phyloP scores from a whole-genome alignment of 2,329 filamentous ascomycete species.

The Rhynchosporium secalis region DNA sequence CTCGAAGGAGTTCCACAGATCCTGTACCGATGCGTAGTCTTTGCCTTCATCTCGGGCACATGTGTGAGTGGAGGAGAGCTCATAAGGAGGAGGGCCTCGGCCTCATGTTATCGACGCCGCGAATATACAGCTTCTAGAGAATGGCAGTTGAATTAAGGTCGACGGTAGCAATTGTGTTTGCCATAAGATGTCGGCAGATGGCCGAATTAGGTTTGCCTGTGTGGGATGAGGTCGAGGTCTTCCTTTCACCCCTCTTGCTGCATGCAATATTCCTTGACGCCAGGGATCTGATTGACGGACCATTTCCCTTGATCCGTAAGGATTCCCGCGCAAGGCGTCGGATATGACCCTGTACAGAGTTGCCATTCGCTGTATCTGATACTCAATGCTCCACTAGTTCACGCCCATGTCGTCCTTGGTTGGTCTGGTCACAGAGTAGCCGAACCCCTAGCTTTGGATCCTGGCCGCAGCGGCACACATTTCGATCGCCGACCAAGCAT shows the following conservation, averaged over 20 bases:
- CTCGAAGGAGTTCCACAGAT: conserved; percentile 37
- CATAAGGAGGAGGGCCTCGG: conserved; percentile 2
- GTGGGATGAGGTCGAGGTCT: neutral
- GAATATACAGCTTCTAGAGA: conserved; percentile 11
- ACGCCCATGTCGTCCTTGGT: neutral
- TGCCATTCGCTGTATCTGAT: neutral
- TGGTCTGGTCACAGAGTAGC: neutral
- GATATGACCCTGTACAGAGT: neutral
- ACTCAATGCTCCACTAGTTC: neutral
- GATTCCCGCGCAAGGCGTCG: neutral
- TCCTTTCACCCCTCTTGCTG: conserved; percentile 10
- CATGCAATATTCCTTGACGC: conserved; percentile 3
- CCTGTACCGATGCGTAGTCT: conserved; percentile 33
- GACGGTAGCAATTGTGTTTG: conserved; percentile 8
- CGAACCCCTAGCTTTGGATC: conserved; percentile 1
- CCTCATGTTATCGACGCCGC: conserved; percentile 19
- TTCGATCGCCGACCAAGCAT: conserved; percentile 8
- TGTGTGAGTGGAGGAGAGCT: neutral
- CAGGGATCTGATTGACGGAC: conserved; percentile 6
- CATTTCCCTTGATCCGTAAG: neutral
- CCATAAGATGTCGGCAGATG: conserved; percentile 13
- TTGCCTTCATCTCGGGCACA: conserved; percentile 24
- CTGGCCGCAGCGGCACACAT: neutral
- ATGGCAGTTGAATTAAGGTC: conserved; percentile 13
- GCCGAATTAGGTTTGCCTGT: conserved; percentile 10